A percentile compares a stretch with the other conserved stretches of the same genome.
Evolutionary conservation across 495 filamentous ascomycete genomes (phyloP).

Genomic region (Xylaria venustula): DNA sequence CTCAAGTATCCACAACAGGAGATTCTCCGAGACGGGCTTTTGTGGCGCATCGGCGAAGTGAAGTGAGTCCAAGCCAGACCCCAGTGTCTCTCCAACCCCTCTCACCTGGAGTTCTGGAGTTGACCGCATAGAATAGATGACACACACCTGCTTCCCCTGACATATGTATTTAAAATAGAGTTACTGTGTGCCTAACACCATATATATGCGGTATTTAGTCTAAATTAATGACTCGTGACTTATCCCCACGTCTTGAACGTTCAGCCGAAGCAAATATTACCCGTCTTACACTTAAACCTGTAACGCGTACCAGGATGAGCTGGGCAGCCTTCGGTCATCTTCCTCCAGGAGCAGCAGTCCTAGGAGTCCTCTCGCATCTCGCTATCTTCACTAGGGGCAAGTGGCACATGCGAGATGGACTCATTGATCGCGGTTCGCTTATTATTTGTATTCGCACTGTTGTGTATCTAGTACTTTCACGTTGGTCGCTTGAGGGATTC

Average conservation of each 20-base stretch:
- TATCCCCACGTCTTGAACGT: background rate
- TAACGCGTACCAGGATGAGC: background rate
- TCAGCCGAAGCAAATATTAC: background rate
- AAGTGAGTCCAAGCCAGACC: background rate
- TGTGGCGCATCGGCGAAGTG: background rate
- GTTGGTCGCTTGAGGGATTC: background rate
- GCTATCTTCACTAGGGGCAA: conserved; percentile 25
- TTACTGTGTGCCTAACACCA: too few relatives aligned
- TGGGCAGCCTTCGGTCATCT: background rate
- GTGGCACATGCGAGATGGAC: conserved; percentile 24
- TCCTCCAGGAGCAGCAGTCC: background rate
- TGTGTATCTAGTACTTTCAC: background rate
- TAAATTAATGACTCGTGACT: background rate
- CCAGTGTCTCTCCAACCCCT: background rate
- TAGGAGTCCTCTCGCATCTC: conserved; percentile 10
- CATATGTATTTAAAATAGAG: background rate
- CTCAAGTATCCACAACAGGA: background rate
- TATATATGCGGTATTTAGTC: background rate
- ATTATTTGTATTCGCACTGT: background rate
- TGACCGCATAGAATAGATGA: background rate
- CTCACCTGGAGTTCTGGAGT: background rate
- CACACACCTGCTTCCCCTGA: background rate
- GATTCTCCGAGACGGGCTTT: background rate
- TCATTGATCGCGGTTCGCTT: conserved; percentile 9
- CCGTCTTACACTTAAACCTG: background rate